Conservation (phyloP, 2,329 filamentous ascomycete genomes). For the Fusarium clavum region DNA sequence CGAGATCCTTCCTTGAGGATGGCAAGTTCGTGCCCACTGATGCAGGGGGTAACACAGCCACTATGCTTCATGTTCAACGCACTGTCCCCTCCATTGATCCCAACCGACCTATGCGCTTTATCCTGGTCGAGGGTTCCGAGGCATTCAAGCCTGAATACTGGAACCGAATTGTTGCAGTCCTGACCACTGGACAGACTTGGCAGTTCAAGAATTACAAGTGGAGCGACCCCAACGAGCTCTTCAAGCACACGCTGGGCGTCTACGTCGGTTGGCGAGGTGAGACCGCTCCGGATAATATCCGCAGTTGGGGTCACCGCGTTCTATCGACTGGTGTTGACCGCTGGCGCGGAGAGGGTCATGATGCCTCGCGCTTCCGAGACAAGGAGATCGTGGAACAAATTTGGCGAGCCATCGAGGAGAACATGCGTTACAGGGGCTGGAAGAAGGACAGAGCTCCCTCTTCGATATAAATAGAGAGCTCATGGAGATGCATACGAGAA, state of each 20-base stretch:
- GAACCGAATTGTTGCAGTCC: conserved; percentile 93
- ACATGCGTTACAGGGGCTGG: conserved; percentile 90
- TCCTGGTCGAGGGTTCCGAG: conserved; percentile 91
- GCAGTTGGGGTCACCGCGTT: conserved; percentile 87
- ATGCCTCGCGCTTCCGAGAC: conserved; percentile 80
- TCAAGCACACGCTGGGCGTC: conserved; percentile 86
- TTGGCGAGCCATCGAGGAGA: conserved; percentile 88
- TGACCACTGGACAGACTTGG: conserved; percentile 97
- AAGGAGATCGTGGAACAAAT: conserved; percentile 92
- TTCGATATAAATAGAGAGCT: conserved; percentile 54
- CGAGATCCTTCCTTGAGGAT: conserved; percentile 90
- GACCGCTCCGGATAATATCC: conserved; percentile 79
- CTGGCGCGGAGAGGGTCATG: conserved; percentile 71
- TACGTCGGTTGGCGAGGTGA: conserved; percentile 94
- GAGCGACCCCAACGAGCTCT: conserved; percentile 87
- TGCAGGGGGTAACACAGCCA: conserved; percentile 73
- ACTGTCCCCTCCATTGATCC: conserved; percentile 77
- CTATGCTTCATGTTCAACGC: conserved; percentile 88
- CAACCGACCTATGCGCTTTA: conserved; percentile 84
- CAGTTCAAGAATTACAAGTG: conserved; percentile 99
- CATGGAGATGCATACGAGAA: conserved; percentile 3
- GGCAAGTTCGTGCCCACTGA: conserved; percentile 85
- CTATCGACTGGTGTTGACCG: conserved; percentile 84
- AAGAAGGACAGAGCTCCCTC: conserved; percentile 74
- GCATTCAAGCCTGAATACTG: conserved; percentile 99